These are phyloP conservation scores for Cladophialophora carrionii DNA, from an alignment of 2,329 filamentous ascomycete genomes.

Conservation along the genomic window DNA sequence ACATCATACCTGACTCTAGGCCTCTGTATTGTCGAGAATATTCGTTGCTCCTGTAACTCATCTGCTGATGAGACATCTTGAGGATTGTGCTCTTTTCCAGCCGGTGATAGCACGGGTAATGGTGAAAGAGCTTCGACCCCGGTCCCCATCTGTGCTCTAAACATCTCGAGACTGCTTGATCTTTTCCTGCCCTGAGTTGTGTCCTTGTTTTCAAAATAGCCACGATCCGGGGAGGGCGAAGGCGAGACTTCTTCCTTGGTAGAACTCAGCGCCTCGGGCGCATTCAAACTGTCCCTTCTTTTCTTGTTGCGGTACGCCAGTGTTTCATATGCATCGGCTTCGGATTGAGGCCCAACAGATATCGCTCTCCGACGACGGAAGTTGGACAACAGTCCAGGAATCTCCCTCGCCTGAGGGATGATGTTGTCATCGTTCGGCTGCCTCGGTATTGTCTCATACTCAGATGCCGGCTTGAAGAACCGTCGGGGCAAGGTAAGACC, in stretches of 20 bases:
- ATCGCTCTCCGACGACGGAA: constrained; percentile 79
- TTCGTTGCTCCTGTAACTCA: constrained; percentile 66
- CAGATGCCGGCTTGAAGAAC: constrained; percentile 86
- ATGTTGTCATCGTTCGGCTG: constrained; percentile 80
- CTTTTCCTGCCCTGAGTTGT: constrained; percentile 25
- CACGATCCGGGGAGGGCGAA: constrained; percentile 20
- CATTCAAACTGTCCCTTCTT: constrained; percentile 61
- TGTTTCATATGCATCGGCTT: constrained; percentile 94
- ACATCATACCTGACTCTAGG: constrained; percentile 94
- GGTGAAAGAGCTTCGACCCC: constrained; percentile 46
- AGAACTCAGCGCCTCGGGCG: constrained; percentile 23
- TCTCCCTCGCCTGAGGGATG: constrained; percentile 83
- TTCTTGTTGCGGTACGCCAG: constrained; percentile 82
- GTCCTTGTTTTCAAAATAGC: constrained; percentile 19
- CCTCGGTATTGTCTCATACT: constrained; percentile 83
- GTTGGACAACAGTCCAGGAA: constrained; percentile 78
- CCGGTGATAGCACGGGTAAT: constrained; percentile 8
- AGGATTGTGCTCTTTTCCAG: constrained; percentile 21
- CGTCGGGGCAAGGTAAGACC: constrained; percentile 81
- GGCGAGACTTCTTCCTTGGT: constrained; percentile 11
- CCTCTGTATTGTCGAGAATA: constrained; percentile 81
- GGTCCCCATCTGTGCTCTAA: constrained; percentile 74
- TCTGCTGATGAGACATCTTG: constrained; percentile 40
- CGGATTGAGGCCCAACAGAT: constrained; percentile 90
- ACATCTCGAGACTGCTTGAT: constrained; percentile 59